A percentile compares a stretch with the other conserved stretches of the same genome.
Conservation (phyloP, 73 alveolate genomes). For the Paramecium caudatum region DNA sequence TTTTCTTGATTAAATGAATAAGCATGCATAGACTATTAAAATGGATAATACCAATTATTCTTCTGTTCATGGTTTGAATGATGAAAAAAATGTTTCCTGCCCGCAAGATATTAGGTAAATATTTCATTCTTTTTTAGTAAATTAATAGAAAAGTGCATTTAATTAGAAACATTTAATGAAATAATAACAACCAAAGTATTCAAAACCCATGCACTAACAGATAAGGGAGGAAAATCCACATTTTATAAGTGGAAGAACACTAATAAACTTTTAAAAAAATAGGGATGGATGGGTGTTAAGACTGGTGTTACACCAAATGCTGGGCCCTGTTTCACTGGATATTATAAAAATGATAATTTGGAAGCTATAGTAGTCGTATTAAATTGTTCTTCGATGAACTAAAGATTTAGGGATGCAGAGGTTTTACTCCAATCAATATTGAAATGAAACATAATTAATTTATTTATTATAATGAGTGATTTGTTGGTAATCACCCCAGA, state of each 20-base stretch:
- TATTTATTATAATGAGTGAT: conserved; percentile 45
- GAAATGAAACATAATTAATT: conserved; percentile 17
- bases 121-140: not conserved
- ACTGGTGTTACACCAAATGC: conserved; percentile 96
- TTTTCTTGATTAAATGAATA: conserved; percentile 80
- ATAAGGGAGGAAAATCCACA: conserved; percentile 66
- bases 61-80: conserved; percentile 83
- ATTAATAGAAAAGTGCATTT: conserved; percentile 35
- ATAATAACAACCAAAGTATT: conserved; percentile 83
- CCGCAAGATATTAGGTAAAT: conserved; percentile 66
- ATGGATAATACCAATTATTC: conserved; percentile 77
- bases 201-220: conserved; percentile 65
- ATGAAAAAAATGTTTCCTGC: conserved; percentile 62
- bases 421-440: conserved; percentile 84
- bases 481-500: conserved; percentile 6
- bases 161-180: not conserved
- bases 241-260: conserved; percentile 87
- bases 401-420: conserved; percentile 91
- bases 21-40: conserved; percentile 71
- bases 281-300: conserved; percentile 91
- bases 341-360: conserved; percentile 76
- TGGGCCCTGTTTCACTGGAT: conserved; percentile 88
- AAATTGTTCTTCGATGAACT: conserved; percentile 88
- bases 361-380: conserved; percentile 85
- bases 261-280: conserved; percentile 85